phyloP scores from a whole-genome alignment of 2,329 filamentous ascomycete genomes.

The Sphaceloma murrayae region DNA sequence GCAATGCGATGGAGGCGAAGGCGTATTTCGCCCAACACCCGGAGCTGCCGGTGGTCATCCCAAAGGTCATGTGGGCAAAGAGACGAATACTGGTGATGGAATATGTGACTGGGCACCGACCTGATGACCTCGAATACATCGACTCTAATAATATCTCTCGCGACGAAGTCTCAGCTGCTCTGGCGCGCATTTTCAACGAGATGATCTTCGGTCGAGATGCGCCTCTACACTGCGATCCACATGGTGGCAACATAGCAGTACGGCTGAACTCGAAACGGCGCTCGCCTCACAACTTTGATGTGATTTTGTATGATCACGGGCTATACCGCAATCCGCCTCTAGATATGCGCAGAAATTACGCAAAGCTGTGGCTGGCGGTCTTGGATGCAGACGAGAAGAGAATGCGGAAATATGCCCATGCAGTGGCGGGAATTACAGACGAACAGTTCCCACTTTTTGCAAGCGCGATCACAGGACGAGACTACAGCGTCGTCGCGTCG shows the following conservation, averaged over 20 bases:
- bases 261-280: constrained; percentile 58
- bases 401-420: constrained; percentile 82
- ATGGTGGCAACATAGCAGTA: constrained; percentile 92
- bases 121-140: constrained; percentile 80
- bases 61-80: constrained; percentile 80
- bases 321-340: constrained; percentile 87
- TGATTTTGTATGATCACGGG: constrained; percentile 94
- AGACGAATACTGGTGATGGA: constrained; percentile 92
- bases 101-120: constrained; percentile 72
- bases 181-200: constrained; percentile 93
- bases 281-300: constrained; percentile 69
- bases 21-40: constrained; percentile 69
- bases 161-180: constrained; percentile 85
- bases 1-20: constrained; percentile 70
- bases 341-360: constrained; percentile 71
- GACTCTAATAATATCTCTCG: constrained; percentile 81
- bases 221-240: constrained; percentile 90
- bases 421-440: constrained; percentile 81
- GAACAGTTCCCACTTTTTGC: constrained; percentile 92
- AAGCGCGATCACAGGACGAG: constrained; percentile 87
- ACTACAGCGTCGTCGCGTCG: constrained; percentile 64
- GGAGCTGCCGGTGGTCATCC: constrained; percentile 74
- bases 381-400: constrained; percentile 74
- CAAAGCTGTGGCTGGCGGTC: constrained; percentile 94
- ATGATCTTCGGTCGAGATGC: constrained; percentile 94